A percentile compares a stretch with the other conserved stretches of the same genome.
Conservation (phyloP, 495 filamentous ascomycete genomes). For the Penicillium alfredii region DNA sequence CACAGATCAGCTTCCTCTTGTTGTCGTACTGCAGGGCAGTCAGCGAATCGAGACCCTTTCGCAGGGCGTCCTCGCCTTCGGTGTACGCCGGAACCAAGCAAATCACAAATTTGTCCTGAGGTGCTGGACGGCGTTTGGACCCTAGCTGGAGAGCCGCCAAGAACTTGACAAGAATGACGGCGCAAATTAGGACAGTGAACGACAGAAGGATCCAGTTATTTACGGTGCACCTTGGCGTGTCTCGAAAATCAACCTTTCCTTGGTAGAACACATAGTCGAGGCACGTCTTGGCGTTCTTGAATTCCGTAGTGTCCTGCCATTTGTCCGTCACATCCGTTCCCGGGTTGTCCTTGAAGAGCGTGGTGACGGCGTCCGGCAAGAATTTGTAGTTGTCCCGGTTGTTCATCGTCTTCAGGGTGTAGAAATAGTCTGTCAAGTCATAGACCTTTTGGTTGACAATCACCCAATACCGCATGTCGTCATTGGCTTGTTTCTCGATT, state of each 20-base stretch:
- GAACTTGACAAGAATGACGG: conserved; percentile 83
- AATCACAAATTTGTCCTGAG: conserved; percentile 98
- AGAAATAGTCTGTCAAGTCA: conserved; percentile 87
- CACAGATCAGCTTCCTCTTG: conserved; percentile 90
- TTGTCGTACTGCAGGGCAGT: conserved; percentile 95
- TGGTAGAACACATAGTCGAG: conserved; percentile 78
- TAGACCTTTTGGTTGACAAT: conserved; percentile 70
- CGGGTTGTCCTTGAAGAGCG: conserved; percentile 64
- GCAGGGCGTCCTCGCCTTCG: conserved; percentile 88
- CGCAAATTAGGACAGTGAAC: conserved; percentile 74
- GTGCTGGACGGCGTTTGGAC: conserved; percentile 77
- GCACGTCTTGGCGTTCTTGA: conserved; percentile 62
- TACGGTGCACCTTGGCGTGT: conserved; percentile 67
- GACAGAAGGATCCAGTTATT: conserved; percentile 89
- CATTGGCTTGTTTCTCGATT: conserved; percentile 50
- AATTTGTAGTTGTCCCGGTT: conserved; percentile 54
- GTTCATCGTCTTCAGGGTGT: conserved; percentile 53
- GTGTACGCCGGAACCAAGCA: conserved; percentile 98
- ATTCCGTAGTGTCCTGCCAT: conserved; percentile 49
- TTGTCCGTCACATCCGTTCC: conserved; percentile 68
- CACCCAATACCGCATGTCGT: conserved; percentile 69
- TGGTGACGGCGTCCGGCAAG: conserved; percentile 56
- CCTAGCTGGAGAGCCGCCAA: conserved; percentile 90
- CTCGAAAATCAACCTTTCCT: conserved; percentile 80
- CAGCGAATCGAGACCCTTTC: conserved; percentile 89